Evolutionary conservation across 257 asterid species (phyloP).

Genomic region (Galeopsis tetrahit): DNA sequence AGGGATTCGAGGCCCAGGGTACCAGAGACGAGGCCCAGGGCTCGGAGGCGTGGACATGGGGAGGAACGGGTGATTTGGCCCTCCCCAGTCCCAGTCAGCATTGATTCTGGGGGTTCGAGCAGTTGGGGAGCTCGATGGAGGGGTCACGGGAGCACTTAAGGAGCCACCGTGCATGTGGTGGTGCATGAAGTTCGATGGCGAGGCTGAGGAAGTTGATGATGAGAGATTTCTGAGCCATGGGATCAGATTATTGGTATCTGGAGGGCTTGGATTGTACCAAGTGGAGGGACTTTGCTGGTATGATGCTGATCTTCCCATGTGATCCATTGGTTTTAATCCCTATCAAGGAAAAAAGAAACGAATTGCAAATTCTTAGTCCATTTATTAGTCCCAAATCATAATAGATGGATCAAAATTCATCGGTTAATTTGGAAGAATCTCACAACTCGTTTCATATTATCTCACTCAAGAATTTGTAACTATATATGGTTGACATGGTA

Average conservation of each 20-base stretch:
- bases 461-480: too few relatives aligned
- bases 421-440: not conserved
- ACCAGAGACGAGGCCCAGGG: slow-evolving; percentile 65
- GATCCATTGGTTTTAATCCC: slow-evolving; percentile 71
- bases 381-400: not conserved
- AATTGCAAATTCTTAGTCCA: not conserved
- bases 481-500: too few relatives aligned
- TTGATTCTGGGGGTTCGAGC: slow-evolving; percentile 51
- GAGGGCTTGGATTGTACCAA: slow-evolving; percentile 59
- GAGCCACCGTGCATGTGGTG: slow-evolving; percentile 62
- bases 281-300: slow-evolving; percentile 46
- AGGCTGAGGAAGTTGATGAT: slow-evolving; percentile 48
- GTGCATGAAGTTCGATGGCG: slow-evolving; percentile 49
- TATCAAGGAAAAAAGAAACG: not conserved
- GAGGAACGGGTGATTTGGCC: slow-evolving; percentile 48
- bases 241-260: slow-evolving; percentile 64
- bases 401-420: not conserved
- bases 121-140: slow-evolving; percentile 77
- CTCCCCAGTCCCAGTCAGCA: slow-evolving; percentile 49
- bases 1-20: slow-evolving; percentile 62
- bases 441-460: too few relatives aligned
- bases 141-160: slow-evolving; percentile 76
- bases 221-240: slow-evolving; percentile 84
- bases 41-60: slow-evolving; percentile 58
- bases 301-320: slow-evolving; percentile 63